These are phyloP conservation scores for Penicillium bialowiezense DNA, from an alignment of 495 filamentous ascomycete genomes.

Conservation along the genomic window DNA sequence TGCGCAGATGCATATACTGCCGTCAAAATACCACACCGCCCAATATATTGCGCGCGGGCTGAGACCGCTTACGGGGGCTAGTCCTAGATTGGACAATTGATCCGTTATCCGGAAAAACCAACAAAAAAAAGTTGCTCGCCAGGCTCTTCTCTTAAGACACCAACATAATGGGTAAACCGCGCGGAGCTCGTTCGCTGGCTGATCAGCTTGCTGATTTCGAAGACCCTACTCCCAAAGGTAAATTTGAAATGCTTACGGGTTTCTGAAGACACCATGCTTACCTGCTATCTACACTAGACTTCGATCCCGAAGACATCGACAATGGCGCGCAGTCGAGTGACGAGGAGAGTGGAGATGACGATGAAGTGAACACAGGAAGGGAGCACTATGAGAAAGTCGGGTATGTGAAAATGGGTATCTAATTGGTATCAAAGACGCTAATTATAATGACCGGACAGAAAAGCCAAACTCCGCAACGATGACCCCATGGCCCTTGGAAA, in stretches of 20 bases:
- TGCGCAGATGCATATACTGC: constrained; percentile 6
- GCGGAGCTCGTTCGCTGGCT: constrained; percentile 44
- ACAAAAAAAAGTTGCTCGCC: constrained; percentile 25
- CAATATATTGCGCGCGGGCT: constrained; percentile 1
- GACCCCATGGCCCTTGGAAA: constrained; percentile 62
- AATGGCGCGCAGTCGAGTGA: constrained; percentile 50
- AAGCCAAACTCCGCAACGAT: constrained; percentile 79
- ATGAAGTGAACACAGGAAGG: constrained; percentile 53
- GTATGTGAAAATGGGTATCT: constrained; percentile 40
- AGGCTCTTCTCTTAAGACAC: constrained; percentile 11
- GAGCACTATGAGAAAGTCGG: constrained; percentile 86
- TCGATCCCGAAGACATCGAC: constrained; percentile 79
- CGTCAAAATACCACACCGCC: constrained; percentile 19
- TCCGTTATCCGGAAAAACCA: constrained; percentile 36
- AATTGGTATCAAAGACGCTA: constrained; percentile 3
- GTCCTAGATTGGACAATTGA: constrained; percentile 11
- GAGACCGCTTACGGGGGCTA: constrained; percentile 3
- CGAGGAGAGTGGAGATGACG: constrained; percentile 39
- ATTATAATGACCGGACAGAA: constrained; percentile 44
- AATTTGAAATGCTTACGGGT: not conserved
- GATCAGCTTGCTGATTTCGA: constrained; percentile 65
- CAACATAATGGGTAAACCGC: constrained; percentile 26
- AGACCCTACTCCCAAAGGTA: constrained; percentile 61
- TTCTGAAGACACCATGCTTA: constrained; percentile 9
- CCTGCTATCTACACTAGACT: constrained; percentile 52